A percentile compares a stretch with the other conserved stretches of the same genome.
Conservation (phyloP, 257 asterid genomes). For the Scutellaria barbata region DNA sequence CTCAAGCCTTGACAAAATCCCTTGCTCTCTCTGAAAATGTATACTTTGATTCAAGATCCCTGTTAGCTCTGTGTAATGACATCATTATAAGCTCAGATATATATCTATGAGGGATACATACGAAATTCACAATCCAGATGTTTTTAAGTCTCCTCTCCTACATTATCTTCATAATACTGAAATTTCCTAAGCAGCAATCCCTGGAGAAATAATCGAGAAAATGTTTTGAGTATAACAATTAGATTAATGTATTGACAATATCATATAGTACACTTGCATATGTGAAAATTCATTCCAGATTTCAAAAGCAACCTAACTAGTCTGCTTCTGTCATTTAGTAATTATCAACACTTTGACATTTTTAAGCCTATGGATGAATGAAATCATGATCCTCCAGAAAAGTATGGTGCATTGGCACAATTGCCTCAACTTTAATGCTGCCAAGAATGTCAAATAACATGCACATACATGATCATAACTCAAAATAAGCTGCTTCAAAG, state of each 20-base stretch:
- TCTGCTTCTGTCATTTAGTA: too few relatives aligned
- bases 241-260: not conserved
- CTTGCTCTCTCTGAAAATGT: conserved; percentile 39
- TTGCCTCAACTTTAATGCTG: not conserved
- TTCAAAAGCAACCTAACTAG: not conserved
- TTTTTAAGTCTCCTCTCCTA: conserved; percentile 60
- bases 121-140: conserved; percentile 49
- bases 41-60: conserved; percentile 45
- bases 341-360: too few relatives aligned
- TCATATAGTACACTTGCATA: not conserved
- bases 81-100: conserved; percentile 52
- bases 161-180: conserved; percentile 55
- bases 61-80: conserved; percentile 59
- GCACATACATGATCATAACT: not conserved
- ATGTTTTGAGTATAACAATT: not conserved
- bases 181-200: conserved; percentile 76
- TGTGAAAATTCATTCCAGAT: not conserved
- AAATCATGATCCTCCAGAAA: not conserved
- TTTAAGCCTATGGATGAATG: too few relatives aligned
- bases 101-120: conserved; percentile 46
- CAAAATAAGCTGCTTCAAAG: not conserved
- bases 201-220: conserved; percentile 51
- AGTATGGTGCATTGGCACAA: not conserved
- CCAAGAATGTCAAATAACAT: not conserved
- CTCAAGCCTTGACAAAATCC: conserved; percentile 50